Conservation (phyloP, 139 green algal species). For the Coelastrella sp. region DNA sequence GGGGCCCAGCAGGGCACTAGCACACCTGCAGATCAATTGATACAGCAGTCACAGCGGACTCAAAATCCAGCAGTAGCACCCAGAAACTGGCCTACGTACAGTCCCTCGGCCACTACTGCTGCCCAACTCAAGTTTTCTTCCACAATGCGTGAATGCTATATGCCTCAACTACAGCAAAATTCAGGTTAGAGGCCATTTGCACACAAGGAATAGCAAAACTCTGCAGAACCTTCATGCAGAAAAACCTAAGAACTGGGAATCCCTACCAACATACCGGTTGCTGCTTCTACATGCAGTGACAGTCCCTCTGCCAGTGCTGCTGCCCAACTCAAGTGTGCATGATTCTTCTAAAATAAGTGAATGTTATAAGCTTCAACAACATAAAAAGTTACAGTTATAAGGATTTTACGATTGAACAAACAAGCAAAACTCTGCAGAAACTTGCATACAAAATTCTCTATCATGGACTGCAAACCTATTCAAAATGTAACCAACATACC, state of each 20-base stretch:
- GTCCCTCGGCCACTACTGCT: neutral
- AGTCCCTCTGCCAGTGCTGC: slow-evolving; percentile 2
- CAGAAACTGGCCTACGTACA: neutral
- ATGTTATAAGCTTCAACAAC: neutral
- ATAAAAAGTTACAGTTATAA: too few species aligned
- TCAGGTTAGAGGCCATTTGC: too few species aligned
- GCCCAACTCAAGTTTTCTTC: slow-evolving; percentile 57
- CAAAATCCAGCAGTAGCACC: neutral
- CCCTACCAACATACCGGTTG: neutral
- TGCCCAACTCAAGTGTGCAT: slow-evolving; percentile 52
- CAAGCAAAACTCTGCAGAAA: neutral
- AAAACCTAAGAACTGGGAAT: neutral
- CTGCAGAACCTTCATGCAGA: neutral
- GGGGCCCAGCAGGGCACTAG: slow-evolving; percentile 15
- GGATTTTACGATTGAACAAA: too few species aligned
- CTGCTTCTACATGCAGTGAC: slow-evolving; percentile 6
- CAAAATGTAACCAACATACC: neutral
- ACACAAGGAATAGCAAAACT: neutral
- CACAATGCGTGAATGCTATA: too few species aligned
- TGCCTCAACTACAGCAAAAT: neutral
- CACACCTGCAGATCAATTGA: slow-evolving; percentile 6
- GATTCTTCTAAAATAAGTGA: slow-evolving; percentile 47
- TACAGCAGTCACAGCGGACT: slow-evolving; percentile 7
- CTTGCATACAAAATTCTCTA: neutral
- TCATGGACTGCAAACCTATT: too few species aligned